Conservation (phyloP, 169 alveolate species). For the Plasmodium vivax region DNA sequence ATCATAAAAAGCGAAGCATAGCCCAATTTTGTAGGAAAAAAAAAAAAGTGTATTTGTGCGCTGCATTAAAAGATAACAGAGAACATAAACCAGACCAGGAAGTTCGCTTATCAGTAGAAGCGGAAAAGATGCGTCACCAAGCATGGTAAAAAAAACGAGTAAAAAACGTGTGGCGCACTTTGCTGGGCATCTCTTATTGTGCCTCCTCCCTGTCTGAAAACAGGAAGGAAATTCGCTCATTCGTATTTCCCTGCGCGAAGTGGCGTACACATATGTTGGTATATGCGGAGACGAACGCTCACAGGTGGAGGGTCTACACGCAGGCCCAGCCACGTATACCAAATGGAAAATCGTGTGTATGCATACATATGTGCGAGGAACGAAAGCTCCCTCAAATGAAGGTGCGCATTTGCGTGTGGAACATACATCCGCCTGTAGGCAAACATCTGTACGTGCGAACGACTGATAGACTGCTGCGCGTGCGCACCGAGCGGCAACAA, state of each 20-base stretch:
- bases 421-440: not conserved
- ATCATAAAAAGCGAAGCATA: not conserved
- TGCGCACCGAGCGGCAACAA: not conserved
- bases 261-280: not conserved
- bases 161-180: not conserved
- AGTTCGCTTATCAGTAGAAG: not conserved
- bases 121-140: not conserved
- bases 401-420: not conserved
- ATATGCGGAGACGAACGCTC: not conserved
- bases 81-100: not conserved
- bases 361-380: not conserved
- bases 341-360: not conserved
- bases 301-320: not conserved
- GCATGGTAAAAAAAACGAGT: not conserved
- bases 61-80: not conserved
- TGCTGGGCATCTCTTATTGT: not conserved
- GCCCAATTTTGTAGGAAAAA: not conserved
- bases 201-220: not conserved
- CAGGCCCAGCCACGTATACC: not conserved
- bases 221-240: not conserved
- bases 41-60: not conserved
- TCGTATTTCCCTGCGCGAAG: not conserved
- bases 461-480: not conserved
- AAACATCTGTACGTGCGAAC: not conserved
- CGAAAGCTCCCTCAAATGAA: not conserved